Conservation (phyloP, 2,329 filamentous ascomycete genomes). For the Microcera coccophila region DNA sequence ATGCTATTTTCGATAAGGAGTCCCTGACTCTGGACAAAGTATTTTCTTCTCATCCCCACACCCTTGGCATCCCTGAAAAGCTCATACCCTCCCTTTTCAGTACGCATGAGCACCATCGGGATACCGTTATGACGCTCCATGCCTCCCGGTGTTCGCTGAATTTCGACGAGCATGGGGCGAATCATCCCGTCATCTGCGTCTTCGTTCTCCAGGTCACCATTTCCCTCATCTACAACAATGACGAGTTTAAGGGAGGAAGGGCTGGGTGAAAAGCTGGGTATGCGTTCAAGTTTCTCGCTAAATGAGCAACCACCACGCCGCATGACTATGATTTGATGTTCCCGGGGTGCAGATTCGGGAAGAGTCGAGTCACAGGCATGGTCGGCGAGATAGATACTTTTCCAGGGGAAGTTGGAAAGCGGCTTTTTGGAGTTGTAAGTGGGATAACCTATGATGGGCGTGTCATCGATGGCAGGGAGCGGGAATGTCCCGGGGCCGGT, state of each 20-base stretch:
- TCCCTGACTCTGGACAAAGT: conserved; percentile 77
- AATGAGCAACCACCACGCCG: conserved; percentile 82
- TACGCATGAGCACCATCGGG: conserved; percentile 77
- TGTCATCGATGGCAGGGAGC: conserved; percentile 61
- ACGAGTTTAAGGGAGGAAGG: conserved; percentile 69
- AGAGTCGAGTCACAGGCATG: conserved; percentile 61
- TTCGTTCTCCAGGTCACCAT: conserved; percentile 29
- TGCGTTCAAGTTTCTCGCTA: conserved; percentile 74
- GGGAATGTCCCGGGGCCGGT: conserved; percentile 61
- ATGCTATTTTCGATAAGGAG: conserved; percentile 74
- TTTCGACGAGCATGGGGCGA: conserved; percentile 69
- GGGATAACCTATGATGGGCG: conserved; percentile 42
- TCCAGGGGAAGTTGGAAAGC: conserved; percentile 59
- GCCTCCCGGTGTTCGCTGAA: conserved; percentile 67
- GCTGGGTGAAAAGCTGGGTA: conserved; percentile 70
- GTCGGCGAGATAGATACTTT: conserved; percentile 65
- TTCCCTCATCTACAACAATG: conserved; percentile 63
- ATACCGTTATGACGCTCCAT: conserved; percentile 68
- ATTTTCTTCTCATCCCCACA: conserved; percentile 73
- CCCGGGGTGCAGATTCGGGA: conserved; percentile 47
- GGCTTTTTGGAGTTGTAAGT: conserved; percentile 38
- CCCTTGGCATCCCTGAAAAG: conserved; percentile 60
- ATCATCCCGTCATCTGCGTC: conserved; percentile 35
- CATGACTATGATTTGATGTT: conserved; percentile 76
- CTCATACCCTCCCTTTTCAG: conserved; percentile 58